Evolutionary conservation across 306 rosid genomes (phyloP), one percentile per base, ranked within the genome.

Genomic region (Trifolium repens): DNA sequence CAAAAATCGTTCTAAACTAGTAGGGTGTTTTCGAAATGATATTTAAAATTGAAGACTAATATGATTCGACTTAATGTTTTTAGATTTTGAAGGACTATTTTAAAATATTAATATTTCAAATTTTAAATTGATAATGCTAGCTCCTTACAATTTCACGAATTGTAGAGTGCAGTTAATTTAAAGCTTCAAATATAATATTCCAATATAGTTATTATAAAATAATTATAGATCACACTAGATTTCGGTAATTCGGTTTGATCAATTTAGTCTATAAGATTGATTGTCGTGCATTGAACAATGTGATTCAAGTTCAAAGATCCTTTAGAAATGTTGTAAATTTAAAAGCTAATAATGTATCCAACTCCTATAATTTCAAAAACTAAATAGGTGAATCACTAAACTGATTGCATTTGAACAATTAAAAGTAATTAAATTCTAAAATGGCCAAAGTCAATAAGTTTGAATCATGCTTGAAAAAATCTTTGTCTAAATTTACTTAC

Each of bases 401-500:
- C 15, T 49, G 7, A 14, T 49, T 54, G 60, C 66, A 66, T 66
- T 76, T 67, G 65, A 59, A 73, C 57, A 57, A 47, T 69, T 67
- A 52, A 58, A 62, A 30, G 72, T 46, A 70, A 80, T 82, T 81
- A 82, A 70, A 16, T 49, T 14, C 2, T 0, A 44, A 37, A 30
- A 82, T 82, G 78, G 82, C 80, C 43, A 39, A 40, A 40, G 44
- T 40, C 9, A 8, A 13, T 42, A 0, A 42, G 13, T 42, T 42
- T 1, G 12, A 42, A 42, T 10, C 2, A 9, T 9, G 13, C 2
- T 3, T 9, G 13, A 2, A 42, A 42, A 12, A 42, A 42, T 2
- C 13, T 9, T 42, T 42, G 46, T 0, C 4, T 4, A 42, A 2
- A 9, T 42, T 42, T 9, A 46, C n/a, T 12, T 46, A 4, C 6